phyloP scores from a whole-genome alignment of 306 rosid genomes.

The Datisca glomerata region DNA sequence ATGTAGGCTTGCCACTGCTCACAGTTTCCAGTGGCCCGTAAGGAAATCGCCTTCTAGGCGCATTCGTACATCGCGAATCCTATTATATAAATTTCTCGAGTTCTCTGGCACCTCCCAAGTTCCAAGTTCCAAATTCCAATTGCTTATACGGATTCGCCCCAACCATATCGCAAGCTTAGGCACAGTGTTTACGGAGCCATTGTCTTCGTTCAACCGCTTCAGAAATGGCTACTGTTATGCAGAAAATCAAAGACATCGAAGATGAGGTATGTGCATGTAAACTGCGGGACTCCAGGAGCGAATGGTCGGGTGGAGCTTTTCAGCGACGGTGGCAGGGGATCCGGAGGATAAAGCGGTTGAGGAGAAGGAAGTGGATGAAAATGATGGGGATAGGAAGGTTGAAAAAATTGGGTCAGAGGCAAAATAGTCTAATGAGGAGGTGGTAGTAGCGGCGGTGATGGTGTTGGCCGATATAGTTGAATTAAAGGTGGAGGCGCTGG shows the following conservation, averaged over 20 bases:
- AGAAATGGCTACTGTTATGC: conserved; percentile 98
- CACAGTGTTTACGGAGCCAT: too few species aligned
- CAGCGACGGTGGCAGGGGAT: conserved; percentile 94
- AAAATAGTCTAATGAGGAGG: conserved; percentile 56
- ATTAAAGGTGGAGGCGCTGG: conserved; percentile 1
- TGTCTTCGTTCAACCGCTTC: too few species aligned
- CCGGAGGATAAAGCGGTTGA: conserved; percentile 99
- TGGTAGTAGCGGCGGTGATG: conserved; percentile 11
- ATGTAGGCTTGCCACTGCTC: too few species aligned
- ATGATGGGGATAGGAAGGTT: conserved; percentile 70
- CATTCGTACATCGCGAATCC: too few species aligned
- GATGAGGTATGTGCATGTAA: conserved; percentile 68
- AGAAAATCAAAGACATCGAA: conserved; percentile 97
- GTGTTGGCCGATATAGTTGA: conserved; percentile 11
- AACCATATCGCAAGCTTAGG: too few species aligned
- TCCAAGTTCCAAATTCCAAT: too few species aligned
- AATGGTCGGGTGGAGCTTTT: conserved; percentile 80
- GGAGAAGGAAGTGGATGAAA: conserved; percentile 87
- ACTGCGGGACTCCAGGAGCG: conserved; percentile 94
- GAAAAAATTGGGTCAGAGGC: conserved; percentile 88
- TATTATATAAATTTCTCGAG: too few species aligned
- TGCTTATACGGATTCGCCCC: too few species aligned
- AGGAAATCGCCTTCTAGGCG: too few species aligned
- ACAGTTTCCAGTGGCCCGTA: too few species aligned
- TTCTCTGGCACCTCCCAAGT: too few species aligned